These are phyloP conservation scores for Daldinia decipiens DNA, from an alignment of 495 filamentous ascomycete species.

Conservation along the genomic window DNA sequence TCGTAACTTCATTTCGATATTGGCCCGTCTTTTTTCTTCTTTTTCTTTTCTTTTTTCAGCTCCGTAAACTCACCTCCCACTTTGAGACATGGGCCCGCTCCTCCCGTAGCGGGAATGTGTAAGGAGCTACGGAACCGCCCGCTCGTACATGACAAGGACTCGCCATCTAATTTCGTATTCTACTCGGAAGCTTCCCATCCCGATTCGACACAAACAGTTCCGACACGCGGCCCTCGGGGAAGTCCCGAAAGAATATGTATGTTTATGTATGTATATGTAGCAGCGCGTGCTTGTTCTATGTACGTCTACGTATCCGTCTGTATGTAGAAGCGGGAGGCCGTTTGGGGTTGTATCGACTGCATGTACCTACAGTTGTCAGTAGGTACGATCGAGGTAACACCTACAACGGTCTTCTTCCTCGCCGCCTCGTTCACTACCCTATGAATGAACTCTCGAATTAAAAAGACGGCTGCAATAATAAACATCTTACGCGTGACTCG, in stretches of 20 bases:
- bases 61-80: constrained; percentile 35
- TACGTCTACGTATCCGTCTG: constrained; percentile 31
- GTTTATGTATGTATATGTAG: constrained; percentile 5
- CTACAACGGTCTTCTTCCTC: not conserved
- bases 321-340: constrained; percentile 36
- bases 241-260: constrained; percentile 20
- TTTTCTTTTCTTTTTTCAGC: constrained; percentile 29
- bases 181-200: constrained; percentile 33
- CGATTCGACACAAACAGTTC: constrained; percentile 17
- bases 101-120: constrained; percentile 38
- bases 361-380: constrained; percentile 18
- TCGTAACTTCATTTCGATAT: constrained; percentile 19
- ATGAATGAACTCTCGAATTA: constrained; percentile 4
- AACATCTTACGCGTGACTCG: constrained; percentile 32
- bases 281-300: constrained; percentile 16
- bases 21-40: constrained; percentile 16
- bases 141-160: constrained; percentile 19
- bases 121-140: constrained; percentile 33
- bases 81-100: constrained; percentile 41
- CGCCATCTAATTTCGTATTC: constrained; percentile 6
- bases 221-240: constrained; percentile 38
- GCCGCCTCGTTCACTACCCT: constrained; percentile 24
- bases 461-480: constrained; percentile 19
- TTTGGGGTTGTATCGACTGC: constrained; percentile 30
- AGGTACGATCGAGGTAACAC: constrained; percentile 16